Percentiles rank a stretch among this genome's conserved stretches.
Evolutionary conservation across 1,139 yeast species (phyloP).

Genomic region (Diutina sp.): DNA sequence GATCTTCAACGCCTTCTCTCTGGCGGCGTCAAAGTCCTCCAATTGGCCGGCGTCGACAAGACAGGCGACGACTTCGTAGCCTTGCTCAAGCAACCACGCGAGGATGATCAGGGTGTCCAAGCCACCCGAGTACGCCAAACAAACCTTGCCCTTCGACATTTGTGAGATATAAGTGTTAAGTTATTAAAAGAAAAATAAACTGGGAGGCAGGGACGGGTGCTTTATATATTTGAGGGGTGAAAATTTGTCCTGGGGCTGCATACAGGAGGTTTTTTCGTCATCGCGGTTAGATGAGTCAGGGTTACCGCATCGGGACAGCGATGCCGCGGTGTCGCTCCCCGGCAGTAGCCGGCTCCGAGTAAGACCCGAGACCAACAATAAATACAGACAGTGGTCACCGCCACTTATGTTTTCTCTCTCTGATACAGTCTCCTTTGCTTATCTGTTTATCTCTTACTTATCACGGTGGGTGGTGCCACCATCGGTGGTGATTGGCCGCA

Average conservation of each 20-base stretch:
- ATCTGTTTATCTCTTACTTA: no score
- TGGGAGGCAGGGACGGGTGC: neutral
- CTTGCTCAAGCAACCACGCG: constrained; percentile 96
- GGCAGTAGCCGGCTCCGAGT: neutral
- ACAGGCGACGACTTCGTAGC: constrained; percentile 95
- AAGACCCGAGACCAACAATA: no score
- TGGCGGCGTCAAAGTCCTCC: constrained; percentile 97
- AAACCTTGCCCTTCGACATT: constrained; percentile 96
- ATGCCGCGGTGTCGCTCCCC: neutral
- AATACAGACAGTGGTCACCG: no score
- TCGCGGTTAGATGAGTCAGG: neutral
- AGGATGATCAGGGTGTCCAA: constrained; percentile 93
- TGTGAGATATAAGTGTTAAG: constrained; percentile 3
- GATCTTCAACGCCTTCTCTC: constrained; percentile 87
- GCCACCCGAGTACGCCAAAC: constrained; percentile 99
- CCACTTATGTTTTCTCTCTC: no score
- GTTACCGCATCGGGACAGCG: neutral
- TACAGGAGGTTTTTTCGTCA: neutral
- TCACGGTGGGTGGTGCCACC: neutral
- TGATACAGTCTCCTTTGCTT: no score
- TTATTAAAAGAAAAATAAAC: neutral
- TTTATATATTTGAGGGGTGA: neutral
- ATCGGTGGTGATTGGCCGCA: neutral
- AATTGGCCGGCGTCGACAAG: constrained; percentile 98
- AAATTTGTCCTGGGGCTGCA: neutral